These are phyloP conservation scores for Penicillium capsulatum DNA, from an alignment of 2,329 filamentous ascomycete species.

Conservation along the genomic window DNA sequence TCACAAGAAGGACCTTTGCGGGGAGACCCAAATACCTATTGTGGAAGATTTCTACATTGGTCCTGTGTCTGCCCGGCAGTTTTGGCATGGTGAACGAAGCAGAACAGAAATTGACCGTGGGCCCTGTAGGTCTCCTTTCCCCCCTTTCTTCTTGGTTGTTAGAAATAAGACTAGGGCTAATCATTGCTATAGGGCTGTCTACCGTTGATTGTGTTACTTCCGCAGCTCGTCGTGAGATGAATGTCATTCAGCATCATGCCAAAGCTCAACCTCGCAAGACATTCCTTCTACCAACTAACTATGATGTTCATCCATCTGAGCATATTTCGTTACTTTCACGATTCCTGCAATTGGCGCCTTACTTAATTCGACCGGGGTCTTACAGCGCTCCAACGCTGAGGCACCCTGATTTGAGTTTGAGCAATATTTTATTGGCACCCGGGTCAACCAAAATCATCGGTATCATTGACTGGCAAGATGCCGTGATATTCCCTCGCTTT, in stretches of 20 bases:
- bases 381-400: constrained; percentile 20
- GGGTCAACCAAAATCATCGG: constrained; percentile 23
- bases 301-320: constrained; percentile 22
- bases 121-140: constrained; percentile 19
- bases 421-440: constrained; percentile 26
- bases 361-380: constrained; percentile 13
- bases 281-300: constrained; percentile 25
- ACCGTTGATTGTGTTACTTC: constrained; percentile 22
- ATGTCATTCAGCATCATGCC: constrained; percentile 18
- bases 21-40: constrained; percentile 15
- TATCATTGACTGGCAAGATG: constrained; percentile 30
- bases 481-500: constrained; percentile 22
- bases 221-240: constrained; percentile 25
- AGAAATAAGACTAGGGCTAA: constrained; percentile 6
- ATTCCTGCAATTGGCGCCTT: constrained; percentile 23
- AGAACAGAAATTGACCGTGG: constrained; percentile 24
- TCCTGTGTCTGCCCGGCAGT: constrained; percentile 26
- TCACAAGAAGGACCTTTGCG: constrained; percentile 19
- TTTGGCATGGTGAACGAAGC: constrained; percentile 28
- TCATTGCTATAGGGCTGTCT: constrained; percentile 17
- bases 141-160: constrained; percentile 1
- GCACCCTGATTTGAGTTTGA: constrained; percentile 27
- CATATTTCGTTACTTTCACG: constrained; percentile 23
- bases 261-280: constrained; percentile 25
- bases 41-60: constrained; percentile 26